A percentile compares a stretch with the other conserved stretches of the same genome.
These are phyloP conservation scores for Lathyrus sativus DNA, from an alignment of 306 rosid genomes.

Conservation along the genomic window DNA sequence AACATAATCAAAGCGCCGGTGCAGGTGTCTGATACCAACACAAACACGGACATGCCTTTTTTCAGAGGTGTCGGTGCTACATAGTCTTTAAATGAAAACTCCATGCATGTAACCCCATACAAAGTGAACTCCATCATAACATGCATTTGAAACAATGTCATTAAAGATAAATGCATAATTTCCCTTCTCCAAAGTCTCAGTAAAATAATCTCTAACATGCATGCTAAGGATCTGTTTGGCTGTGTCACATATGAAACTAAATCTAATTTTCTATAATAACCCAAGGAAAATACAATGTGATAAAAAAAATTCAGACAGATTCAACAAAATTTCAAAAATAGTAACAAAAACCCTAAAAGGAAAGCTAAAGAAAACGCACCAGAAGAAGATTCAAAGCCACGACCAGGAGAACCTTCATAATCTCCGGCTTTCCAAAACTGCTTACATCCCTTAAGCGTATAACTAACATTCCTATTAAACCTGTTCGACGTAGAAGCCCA, in stretches of 20 bases:
- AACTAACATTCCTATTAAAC: not conserved
- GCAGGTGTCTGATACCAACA: too few species aligned
- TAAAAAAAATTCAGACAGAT: not conserved
- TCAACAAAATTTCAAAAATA: not conserved
- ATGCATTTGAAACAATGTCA: not conserved
- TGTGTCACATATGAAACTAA: not conserved
- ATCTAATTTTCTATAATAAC: not conserved
- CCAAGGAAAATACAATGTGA: too few species aligned
- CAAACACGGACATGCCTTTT: too few species aligned
- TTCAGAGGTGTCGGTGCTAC: too few species aligned
- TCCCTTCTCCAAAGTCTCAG: too few species aligned
- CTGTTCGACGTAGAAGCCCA: conserved; percentile 28
- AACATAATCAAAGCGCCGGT: too few species aligned
- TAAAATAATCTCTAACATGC: conserved; percentile 1
- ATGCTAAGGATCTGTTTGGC: not conserved
- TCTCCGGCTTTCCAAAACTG: conserved; percentile 99
- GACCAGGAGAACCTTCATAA: conserved; percentile 56
- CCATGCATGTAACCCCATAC: too few species aligned
- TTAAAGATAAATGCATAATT: not conserved
- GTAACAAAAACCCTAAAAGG: not conserved
- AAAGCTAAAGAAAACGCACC: conserved; percentile 40
- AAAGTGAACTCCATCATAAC: too few species aligned
- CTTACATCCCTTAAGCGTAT: conserved; percentile 33
- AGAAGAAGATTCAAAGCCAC: conserved; percentile 47
- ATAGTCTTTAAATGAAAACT: too few species aligned